Percentiles rank a stretch among this genome's conserved stretches.
Conservation (phyloP, 805 yeast species). For the Ogataea thermomethanolica region DNA sequence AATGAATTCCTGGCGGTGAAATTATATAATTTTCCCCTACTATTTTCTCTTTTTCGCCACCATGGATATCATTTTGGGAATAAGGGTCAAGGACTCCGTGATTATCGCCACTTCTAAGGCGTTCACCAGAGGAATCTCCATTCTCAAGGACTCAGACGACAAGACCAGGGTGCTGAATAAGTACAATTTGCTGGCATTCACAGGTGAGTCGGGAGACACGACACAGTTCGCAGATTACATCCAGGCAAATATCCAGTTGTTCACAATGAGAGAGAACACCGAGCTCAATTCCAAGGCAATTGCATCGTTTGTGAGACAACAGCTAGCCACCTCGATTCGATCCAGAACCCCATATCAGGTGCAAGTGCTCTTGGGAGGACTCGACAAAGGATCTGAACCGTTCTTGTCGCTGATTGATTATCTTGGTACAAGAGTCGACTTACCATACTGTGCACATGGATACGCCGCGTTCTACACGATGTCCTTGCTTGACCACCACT, state of each 20-base stretch:
- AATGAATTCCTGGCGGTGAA: neutral
- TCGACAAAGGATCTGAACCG: conserved; percentile 51
- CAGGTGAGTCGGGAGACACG: conserved; percentile 97
- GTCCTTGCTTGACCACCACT: conserved; percentile 87
- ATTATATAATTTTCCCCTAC: conserved; percentile 3
- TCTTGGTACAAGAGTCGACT: conserved; percentile 82
- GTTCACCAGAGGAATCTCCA: conserved; percentile 84
- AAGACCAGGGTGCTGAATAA: conserved; percentile 73
- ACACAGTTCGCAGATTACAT: conserved; percentile 92
- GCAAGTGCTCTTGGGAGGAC: conserved; percentile 85
- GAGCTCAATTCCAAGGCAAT: conserved; percentile 84
- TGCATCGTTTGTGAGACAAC: conserved; percentile 83
- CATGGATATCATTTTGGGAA: conserved; percentile 92
- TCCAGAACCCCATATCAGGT: conserved; percentile 96
- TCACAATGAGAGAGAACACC: conserved; percentile 76
- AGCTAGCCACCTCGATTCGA: conserved; percentile 83
- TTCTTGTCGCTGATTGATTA: conserved; percentile 87
- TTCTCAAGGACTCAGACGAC: conserved; percentile 73
- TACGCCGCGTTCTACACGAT: conserved; percentile 95
- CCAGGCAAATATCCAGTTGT: conserved; percentile 87
- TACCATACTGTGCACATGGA: conserved; percentile 98
- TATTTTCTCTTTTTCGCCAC: conserved; percentile 6
- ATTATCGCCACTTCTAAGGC: conserved; percentile 94
- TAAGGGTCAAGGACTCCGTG: conserved; percentile 75
- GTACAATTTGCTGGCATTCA: conserved; percentile 79